Evolutionary conservation across 129 eudicot genomes (phyloP), one percentile per base, ranked within the genome.

Genomic region (Escallonia herrerae): DNA sequence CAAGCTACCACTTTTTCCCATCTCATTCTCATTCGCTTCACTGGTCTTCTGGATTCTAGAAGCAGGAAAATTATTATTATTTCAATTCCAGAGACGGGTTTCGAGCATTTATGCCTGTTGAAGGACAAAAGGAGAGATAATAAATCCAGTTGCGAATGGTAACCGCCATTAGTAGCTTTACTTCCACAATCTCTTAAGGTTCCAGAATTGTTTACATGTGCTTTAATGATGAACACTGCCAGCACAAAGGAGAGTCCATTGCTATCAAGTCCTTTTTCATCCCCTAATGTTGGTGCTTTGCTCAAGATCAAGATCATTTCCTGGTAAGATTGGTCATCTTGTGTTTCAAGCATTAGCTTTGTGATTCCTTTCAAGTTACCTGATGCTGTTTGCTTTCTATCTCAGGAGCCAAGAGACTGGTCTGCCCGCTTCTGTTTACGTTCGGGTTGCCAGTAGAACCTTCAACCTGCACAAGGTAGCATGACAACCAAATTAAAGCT

Each of bases 391-490:
- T 58, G 1, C 13, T n/a, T 49, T 6, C 65, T 15, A 57, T 40
- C 56, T 8, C 65, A 91, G 97, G 97, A 91, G 86, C 74, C 96
- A 91, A 69, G 96, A 91, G 77, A 91, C 96, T 45, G 96, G 97
- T 22, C 81, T 87, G 61, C 97, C 94, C 2, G 90, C 78, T 55
- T 78, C 95, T 40, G 76, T 87, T 58, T 79, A 83, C 8, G 95
- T 91, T 54, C 86, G 74, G 13, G 76, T 91, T 68, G 90, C 82
- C 60, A 69, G 73, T 13, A 81, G 83, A 75, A 74, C 78, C 64
- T 91, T 91, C 80, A 81, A 83, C 74, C 81, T 91, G 72, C 97
- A 91, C 76, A 87, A 85, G 94, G 97, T 91, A 55, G 47, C 51
- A 76, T 8, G 40, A 33, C 10, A 60, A 9, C 22, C 42, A 52